Percentiles rank a stretch among this genome's conserved stretches.
Conservation (phyloP, 305 asterid species). For the Fraxinus xanthoxyloides region DNA sequence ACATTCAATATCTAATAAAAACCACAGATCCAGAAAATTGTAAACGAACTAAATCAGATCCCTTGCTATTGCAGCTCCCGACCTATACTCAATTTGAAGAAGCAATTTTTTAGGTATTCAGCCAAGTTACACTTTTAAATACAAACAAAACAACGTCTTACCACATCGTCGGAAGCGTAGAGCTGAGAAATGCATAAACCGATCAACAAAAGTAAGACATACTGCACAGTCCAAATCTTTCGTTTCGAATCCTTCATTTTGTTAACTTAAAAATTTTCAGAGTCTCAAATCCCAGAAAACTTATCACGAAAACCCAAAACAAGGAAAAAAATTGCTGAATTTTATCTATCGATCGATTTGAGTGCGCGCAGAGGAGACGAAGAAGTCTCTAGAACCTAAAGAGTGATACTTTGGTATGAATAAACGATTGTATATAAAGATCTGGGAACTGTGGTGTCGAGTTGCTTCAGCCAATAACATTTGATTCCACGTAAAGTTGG, state of each 20-base stretch:
- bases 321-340: background rate
- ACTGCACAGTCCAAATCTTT: slow-evolving; percentile 26
- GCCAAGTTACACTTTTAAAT: background rate
- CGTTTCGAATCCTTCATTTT: slow-evolving; percentile 25
- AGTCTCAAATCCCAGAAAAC: background rate
- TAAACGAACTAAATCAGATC: background rate
- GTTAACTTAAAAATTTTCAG: background rate
- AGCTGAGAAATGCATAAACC: slow-evolving; percentile 36
- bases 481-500: slow-evolving; percentile 29
- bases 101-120: background rate
- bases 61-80: background rate
- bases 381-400: slow-evolving; percentile 20
- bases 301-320: background rate
- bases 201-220: slow-evolving; percentile 20
- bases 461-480: slow-evolving; percentile 35
- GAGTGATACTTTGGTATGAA: background rate
- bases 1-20: background rate
- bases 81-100: background rate
- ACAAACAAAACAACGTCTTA: slow-evolving; percentile 17
- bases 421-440: slow-evolving; percentile 15
- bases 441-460: slow-evolving; percentile 18
- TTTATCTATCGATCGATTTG: background rate
- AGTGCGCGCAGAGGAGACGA: background rate
- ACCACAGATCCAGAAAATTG: background rate
- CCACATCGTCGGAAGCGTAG: slow-evolving; percentile 33